A percentile compares a stretch with the other conserved stretches of the same genome.
Evolutionary conservation across 129 eudicot species (phyloP).

Genomic region (Silybum marianum): DNA sequence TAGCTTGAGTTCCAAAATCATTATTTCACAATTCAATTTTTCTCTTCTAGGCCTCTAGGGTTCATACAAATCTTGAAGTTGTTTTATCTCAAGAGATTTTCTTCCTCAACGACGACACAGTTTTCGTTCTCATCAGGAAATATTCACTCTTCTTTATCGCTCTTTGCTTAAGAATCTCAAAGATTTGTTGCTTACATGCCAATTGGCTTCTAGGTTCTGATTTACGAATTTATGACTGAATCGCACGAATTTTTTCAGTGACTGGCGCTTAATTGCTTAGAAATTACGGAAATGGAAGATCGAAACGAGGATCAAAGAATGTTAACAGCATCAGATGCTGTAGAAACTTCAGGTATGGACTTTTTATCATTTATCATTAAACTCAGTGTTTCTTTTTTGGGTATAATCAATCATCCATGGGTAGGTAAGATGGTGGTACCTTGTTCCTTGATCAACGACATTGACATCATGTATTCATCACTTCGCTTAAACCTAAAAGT

Average conservation of each 20-base stretch:
- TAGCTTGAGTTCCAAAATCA: constrained; percentile 1
- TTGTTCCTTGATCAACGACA: constrained; percentile 13
- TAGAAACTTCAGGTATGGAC: constrained; percentile 27
- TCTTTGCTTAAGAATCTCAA: constrained; percentile 8
- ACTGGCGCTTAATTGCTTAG: constrained; percentile 14
- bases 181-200: background rate
- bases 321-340: constrained; percentile 4
- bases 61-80: constrained; percentile 12
- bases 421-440: background rate
- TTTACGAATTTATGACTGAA: constrained; percentile 7
- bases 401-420: background rate
- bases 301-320: constrained; percentile 25
- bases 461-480: background rate
- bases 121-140: background rate
- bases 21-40: constrained; percentile 6
- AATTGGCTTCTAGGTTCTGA: constrained; percentile 3
- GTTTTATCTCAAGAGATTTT: background rate
- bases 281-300: constrained; percentile 5
- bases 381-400: background rate
- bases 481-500: background rate
- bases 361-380: constrained; percentile 4
- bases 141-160: background rate
- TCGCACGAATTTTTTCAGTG: background rate
- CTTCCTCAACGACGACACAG: background rate
- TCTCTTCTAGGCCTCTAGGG: too few relatives aligned